These are phyloP conservation scores for Camellia oleifera DNA, from an alignment of 179 eudicot species.

Conservation along the genomic window DNA sequence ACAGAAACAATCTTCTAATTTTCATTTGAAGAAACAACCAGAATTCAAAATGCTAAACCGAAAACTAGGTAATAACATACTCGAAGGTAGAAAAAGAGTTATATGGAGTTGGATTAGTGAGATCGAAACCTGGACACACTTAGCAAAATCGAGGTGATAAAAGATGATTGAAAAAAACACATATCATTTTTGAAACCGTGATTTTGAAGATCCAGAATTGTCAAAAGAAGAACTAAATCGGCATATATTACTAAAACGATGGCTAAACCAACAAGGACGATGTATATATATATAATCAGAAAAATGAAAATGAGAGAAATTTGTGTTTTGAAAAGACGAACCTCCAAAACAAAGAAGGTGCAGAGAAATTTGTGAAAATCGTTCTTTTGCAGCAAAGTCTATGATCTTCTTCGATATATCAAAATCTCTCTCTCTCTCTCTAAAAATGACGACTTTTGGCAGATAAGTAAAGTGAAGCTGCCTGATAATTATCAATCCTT, in stretches of 20 bases:
- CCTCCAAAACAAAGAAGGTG: neutral
- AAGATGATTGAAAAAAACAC: neutral
- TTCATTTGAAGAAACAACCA: too few species aligned
- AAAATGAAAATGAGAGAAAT: neutral
- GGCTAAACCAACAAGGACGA: neutral
- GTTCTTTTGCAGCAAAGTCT: neutral
- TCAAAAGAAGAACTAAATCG: neutral
- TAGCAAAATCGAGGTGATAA: too few species aligned
- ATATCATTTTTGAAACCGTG: neutral
- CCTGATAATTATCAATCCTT: too few species aligned
- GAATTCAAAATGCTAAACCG: too few species aligned
- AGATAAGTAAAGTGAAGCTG: too few species aligned
- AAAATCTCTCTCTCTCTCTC: too few species aligned
- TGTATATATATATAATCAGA: neutral
- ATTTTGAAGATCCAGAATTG: slow-evolving; percentile 6
- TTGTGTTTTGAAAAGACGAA: neutral
- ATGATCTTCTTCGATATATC: neutral
- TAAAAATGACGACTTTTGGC: too few species aligned
- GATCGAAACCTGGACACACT: too few species aligned
- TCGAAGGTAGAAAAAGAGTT: too few species aligned
- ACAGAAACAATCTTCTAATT: too few species aligned
- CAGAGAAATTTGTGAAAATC: neutral
- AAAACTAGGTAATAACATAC: too few species aligned
- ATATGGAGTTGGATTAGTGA: too few species aligned
- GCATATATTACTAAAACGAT: neutral